Base-by-base conservation (phyloP, 371 early-diverging fungal genomes). In the Dinochytrium kinnereticum region DNA sequence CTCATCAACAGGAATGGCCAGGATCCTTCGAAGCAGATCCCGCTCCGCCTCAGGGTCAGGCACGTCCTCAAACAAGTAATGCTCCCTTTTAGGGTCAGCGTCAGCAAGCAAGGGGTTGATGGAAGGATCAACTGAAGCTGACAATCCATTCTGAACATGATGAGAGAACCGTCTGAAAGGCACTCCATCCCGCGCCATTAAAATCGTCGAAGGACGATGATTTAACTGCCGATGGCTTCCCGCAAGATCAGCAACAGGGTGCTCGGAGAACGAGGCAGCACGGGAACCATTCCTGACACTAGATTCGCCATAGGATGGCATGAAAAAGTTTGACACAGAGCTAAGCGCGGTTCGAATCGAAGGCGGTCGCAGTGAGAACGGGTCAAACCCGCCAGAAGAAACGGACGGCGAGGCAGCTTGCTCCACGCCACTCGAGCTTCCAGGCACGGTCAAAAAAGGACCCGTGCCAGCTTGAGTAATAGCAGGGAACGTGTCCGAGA, bases 41-140 rank as follows among this genome's bases (percentile, higher is more conserved):
- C n/a, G 19, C 30, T 66, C 66, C 24, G 39, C 66, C 10, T 66
- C 66, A 15, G 66, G 66, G 30, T 66, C 66, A 21, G 66, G 66
- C 15, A 66, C 66, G 30, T 66, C 49, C 49, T 66, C 66, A 40
- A 66, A 66, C 2, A 66, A 44, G 44, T 66, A 66, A 24, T 49
- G 44, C 66, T 66, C 66, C 2, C 2, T 7, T 44, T 66, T 71
- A 30, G 72, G 69, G 65, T 78, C 78, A 34, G 70, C 40, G 34
- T 78, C 78, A 1, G n/a, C 39, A 31, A 66, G 49, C 44, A 49
- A 24, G 21, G 66, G 66, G 66, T 66, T 66, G 40, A 66, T 40
- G 19, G 26, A 39, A 2, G 66, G 66, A 37, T 49, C 49, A 26
- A 53, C 55, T n/a, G n/a, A n/a, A 13, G 55, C 5, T 26, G 55